Base-by-base conservation (phyloP, 2,329 filamentous ascomycete species). In the Fusarium sp. region DNA sequence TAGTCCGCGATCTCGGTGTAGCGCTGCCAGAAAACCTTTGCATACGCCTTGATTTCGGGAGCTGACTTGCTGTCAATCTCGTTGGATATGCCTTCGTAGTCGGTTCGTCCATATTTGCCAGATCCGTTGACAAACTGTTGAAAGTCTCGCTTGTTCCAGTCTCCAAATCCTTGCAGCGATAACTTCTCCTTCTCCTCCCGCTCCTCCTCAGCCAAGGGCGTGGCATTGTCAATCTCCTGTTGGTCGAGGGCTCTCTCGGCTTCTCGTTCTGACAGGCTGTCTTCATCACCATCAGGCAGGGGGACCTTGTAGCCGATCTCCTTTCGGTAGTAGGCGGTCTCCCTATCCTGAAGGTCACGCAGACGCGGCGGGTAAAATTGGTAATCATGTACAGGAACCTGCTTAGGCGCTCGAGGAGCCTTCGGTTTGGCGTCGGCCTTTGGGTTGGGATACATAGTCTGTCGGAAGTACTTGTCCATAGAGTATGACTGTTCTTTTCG, bases 401-500 rank as follows among this genome's bases (percentile, higher is more conserved):
- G 96, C 81, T 97, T 97, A 1, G 96, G 96, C 11, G 96, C 94
- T 58, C 95, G 90, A n/a, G 96, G 97, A 20, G 96, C 93, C 81
- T 97, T 97, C 10, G 95, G 95, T 80, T 98, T 98, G 26, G 92
- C 88, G 66, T 98, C 94, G 39, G 93, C 91, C 89, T 79, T 94
- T 90, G 93, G 96, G 36, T 88, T 87, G 13, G 86, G 86, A 74
- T 92, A 92, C 76, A 99, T 88, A 11, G 94, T 93, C 75, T 97
- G 91, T 71, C 95, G 92, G 82, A 98, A 99, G 82, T 99, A 99
- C 80, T 98, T 97, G 79, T 99, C 97, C 84, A 99, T 97, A 1
- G 95, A 98, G 79, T 99, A 99, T 7, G 94, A 94, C 78, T 98
- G 94, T 77, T 98, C 95, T 80, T 98, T 99, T 75, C 96, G 93